Base-by-base conservation (phyloP, 805 yeast species). In the Torulaspora quercuum region DNA sequence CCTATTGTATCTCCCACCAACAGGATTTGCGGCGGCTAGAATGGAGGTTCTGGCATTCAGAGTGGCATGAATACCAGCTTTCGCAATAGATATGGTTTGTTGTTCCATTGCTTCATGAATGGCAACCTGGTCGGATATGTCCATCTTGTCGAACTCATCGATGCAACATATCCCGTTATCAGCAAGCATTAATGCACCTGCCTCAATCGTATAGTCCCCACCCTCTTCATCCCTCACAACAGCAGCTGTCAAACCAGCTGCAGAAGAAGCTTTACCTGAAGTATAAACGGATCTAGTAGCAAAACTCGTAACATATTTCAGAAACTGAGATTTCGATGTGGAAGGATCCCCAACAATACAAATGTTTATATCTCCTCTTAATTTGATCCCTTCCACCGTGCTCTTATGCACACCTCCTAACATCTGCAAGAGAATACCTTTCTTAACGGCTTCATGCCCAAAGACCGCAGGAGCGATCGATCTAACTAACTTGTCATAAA, bases 41-140 rank as follows among this genome's bases (percentile, higher is more conserved):
- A 92, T 92, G 0, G 97, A 87, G 0, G 98, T 87, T 55, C 98
- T 75, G 1, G 98, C 98, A 61, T 92, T 92, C 53, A 92, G 69
- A 1, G 98, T 92, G 2, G 98, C 97, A 57, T 92, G 97, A 46
- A 92, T 92, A 56, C 98, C 98, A 1, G 98, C 98, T 61, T 92
- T 92, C 7, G 98, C 97, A 55, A 92, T 92, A 10, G 97, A 89
- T 49, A 92, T 92, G 0, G 98, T 92, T 64, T 92, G 98, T 66
- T 92, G 98, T 72, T 92, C 98, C 98, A 92, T 92, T 15, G 97
- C 98, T 68, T 92, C 98, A 67, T 92, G 98, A 67, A 92, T 90
- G 3, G 97, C 97, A 37, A 92, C 97, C 65, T 92, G 97, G 64
- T 92, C 97, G 1, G 80, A 65, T 27, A 89, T 63, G 62, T 90